Percentiles rank a stretch among this genome's conserved stretches.
Conservation (phyloP, 1,284 basidiomycete genomes). For the Hymenochaete sp. region DNA sequence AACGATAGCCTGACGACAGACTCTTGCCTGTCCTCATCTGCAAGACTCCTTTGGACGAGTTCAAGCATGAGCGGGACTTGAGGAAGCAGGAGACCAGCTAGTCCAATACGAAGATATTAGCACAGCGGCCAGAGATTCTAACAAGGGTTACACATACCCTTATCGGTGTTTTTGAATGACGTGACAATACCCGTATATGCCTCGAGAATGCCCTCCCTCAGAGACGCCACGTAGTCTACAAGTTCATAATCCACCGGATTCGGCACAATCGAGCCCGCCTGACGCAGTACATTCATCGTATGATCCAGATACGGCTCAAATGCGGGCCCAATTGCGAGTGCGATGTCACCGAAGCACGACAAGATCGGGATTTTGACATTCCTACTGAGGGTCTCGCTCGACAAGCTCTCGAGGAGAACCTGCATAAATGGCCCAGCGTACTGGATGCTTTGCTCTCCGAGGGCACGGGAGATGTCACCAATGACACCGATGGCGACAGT, state of each 20-base stretch:
- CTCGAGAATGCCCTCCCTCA: slow-evolving; percentile 94
- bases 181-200: slow-evolving; percentile 94
- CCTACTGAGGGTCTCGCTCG: slow-evolving; percentile 84
- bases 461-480: slow-evolving; percentile 89
- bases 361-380: slow-evolving; percentile 96
- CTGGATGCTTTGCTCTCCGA: slow-evolving; percentile 75
- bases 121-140: neutral
- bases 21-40: slow-evolving; percentile 82
- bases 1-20: slow-evolving; percentile 66
- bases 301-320: slow-evolving; percentile 90
- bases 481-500: slow-evolving; percentile 94
- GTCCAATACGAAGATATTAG: slow-evolving; percentile 6
- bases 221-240: slow-evolving; percentile 83
- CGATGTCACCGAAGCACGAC: slow-evolving; percentile 95
- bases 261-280: slow-evolving; percentile 81
- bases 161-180: slow-evolving; percentile 78
- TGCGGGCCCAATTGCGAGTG: slow-evolving; percentile 78
- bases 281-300: slow-evolving; percentile 85
- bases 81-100: slow-evolving; percentile 62
- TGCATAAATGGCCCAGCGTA: slow-evolving; percentile 88
- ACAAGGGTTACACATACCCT: slow-evolving; percentile 38
- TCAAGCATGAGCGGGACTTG: slow-evolving; percentile 65
- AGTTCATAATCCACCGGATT: slow-evolving; percentile 86
- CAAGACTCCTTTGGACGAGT: slow-evolving; percentile 73
- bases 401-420: slow-evolving; percentile 85